Conservation (phyloP, 1,284 basidiomycete species). For the Boletus sp. region DNA sequence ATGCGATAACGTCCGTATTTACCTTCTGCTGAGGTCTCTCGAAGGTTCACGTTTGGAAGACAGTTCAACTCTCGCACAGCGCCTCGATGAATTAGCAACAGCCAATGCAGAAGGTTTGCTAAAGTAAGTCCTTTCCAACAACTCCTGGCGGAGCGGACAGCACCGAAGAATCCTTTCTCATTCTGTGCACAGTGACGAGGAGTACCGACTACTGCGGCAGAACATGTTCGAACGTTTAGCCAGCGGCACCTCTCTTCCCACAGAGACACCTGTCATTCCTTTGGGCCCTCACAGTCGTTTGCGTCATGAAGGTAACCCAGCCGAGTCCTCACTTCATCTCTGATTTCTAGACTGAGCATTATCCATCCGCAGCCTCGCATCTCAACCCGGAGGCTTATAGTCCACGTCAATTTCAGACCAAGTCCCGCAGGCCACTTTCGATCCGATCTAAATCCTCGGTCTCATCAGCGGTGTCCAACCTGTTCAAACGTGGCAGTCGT, state of each 20-base stretch:
- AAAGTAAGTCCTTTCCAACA: slow-evolving; percentile 48
- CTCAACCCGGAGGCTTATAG: slow-evolving; percentile 38
- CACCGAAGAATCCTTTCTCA: slow-evolving; percentile 8
- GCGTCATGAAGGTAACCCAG: slow-evolving; percentile 15
- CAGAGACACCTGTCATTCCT: slow-evolving; percentile 61
- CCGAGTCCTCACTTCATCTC: not conserved
- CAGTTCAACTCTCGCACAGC: slow-evolving; percentile 71
- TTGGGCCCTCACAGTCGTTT: slow-evolving; percentile 28
- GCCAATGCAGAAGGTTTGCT: slow-evolving; percentile 76
- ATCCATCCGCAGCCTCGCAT: slow-evolving; percentile 20
- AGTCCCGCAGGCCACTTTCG: slow-evolving; percentile 54
- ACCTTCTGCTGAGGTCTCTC: slow-evolving; percentile 13
- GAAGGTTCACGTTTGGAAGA: slow-evolving; percentile 15
- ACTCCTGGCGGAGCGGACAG: not conserved
- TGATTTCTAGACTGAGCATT: slow-evolving; percentile 3
- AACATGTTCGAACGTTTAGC: slow-evolving; percentile 74
- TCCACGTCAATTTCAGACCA: slow-evolving; percentile 51
- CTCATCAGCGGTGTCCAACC: slow-evolving; percentile 55
- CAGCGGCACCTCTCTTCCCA: slow-evolving; percentile 52
- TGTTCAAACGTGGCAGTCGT: slow-evolving; percentile 56
- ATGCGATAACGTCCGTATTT: slow-evolving; percentile 64
- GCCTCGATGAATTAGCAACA: slow-evolving; percentile 71
- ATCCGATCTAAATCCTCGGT: slow-evolving; percentile 60
- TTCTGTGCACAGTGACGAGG: slow-evolving; percentile 58
- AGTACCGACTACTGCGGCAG: slow-evolving; percentile 73